Percentiles rank a stretch among this genome's conserved stretches.
Conservation (phyloP, 1,284 basidiomycete genomes). For the Ustilago loliicola region DNA sequence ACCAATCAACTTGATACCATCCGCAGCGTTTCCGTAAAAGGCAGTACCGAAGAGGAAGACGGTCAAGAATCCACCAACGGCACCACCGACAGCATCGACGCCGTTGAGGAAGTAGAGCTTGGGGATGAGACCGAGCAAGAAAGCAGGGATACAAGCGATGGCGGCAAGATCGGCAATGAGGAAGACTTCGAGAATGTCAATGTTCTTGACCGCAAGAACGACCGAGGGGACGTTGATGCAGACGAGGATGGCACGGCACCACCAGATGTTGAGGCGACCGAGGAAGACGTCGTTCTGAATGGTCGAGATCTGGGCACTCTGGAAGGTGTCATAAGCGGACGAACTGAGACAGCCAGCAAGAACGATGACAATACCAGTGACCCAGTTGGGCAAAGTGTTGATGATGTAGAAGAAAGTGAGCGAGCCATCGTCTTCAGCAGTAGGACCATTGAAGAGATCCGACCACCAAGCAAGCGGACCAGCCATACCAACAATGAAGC, state of each 20-base stretch:
- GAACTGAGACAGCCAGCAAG: conserved; percentile 66
- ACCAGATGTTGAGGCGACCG: conserved; percentile 69
- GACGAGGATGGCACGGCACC: conserved; percentile 64
- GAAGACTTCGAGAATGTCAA: conserved; percentile 70
- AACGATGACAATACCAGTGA: conserved; percentile 67
- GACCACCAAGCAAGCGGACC: conserved; percentile 68
- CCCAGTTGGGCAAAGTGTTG: conserved; percentile 67
- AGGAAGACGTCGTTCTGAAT: conserved; percentile 70
- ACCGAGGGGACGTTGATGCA: conserved; percentile 67
- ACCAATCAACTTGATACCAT: conserved; percentile 62
- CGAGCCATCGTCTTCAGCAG: conserved; percentile 64
- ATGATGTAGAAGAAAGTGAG: conserved; percentile 67
- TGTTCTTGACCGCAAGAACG: conserved; percentile 65
- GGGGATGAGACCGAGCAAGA: conserved; percentile 65
- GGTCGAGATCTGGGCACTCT: conserved; percentile 70
- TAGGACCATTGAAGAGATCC: conserved; percentile 61
- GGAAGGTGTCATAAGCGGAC: conserved; percentile 71
- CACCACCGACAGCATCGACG: conserved; percentile 67
- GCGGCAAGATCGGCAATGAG: conserved; percentile 68
- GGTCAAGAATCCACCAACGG: conserved; percentile 69
- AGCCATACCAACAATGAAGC: conserved; percentile 69
- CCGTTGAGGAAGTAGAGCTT: conserved; percentile 67
- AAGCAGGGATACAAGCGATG: conserved; percentile 65
- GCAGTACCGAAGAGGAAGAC: conserved; percentile 68
- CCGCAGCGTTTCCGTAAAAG: conserved; percentile 61